phyloP scores from a whole-genome alignment of 208 protist genomes.

The Crithidia mellificae region DNA sequence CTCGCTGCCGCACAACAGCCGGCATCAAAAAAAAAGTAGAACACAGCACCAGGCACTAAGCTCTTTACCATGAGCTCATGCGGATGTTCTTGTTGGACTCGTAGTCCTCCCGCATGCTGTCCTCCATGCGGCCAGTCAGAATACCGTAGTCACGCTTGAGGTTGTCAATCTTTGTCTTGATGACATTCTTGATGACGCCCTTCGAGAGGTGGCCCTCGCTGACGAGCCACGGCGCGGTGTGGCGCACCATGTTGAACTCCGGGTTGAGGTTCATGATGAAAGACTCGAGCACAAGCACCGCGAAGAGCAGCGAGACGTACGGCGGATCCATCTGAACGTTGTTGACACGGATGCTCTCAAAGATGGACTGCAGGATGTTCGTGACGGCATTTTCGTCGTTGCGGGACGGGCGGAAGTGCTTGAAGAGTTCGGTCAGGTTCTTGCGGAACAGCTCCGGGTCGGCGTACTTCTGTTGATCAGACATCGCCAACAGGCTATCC shows the following conservation, averaged over 20 bases:
- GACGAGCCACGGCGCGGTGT: conserved; percentile 86
- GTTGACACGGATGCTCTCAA: conserved; percentile 80
- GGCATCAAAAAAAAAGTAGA: too few relatives aligned
- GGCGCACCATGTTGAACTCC: conserved; percentile 91
- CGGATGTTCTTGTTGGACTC: conserved; percentile 44
- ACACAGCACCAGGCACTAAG: too few relatives aligned
- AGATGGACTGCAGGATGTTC: conserved; percentile 85
- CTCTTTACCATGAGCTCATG: conserved; percentile 38
- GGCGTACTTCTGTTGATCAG: conserved; percentile 54
- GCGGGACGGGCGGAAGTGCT: conserved; percentile 66
- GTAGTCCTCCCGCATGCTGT: conserved; percentile 49
- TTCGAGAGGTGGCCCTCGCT: conserved; percentile 85
- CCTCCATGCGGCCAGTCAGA: conserved; percentile 62
- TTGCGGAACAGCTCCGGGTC: conserved; percentile 52
- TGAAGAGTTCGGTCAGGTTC: conserved; percentile 64
- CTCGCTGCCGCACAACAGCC: too few relatives aligned
- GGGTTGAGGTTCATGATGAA: conserved; percentile 93
- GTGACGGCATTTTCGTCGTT: conserved; percentile 76
- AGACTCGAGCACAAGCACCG: conserved; percentile 88
- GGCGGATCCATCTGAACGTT: conserved; percentile 88
- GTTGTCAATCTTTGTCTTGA: conserved; percentile 62
- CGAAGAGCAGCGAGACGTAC: conserved; percentile 89
- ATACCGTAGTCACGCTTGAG: conserved; percentile 61
- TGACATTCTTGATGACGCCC: conserved; percentile 80
- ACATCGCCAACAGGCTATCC: conserved; percentile 73